Evolutionary conservation across 176 grass and related monocot species (phyloP).

Genomic region (Phyllostachys edulis): DNA sequence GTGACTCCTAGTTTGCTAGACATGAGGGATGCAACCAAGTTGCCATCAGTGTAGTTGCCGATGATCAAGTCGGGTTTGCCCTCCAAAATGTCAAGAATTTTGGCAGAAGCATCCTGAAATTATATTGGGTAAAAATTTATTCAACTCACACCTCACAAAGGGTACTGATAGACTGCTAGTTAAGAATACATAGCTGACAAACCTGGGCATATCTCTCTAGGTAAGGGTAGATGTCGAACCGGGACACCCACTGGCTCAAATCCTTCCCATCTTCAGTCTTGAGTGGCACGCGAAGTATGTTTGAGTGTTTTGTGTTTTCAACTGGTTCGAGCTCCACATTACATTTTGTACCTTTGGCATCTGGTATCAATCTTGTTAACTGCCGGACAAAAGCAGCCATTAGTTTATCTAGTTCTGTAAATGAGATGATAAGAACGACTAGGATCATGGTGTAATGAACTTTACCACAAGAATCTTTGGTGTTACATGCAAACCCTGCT

Average conservation of each 20-base stretch:
- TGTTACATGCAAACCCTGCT: slow-evolving; percentile 69
- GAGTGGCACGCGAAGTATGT: slow-evolving; percentile 88
- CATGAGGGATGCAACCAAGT: slow-evolving; percentile 86
- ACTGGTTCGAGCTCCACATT: slow-evolving; percentile 87
- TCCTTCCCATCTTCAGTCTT: slow-evolving; percentile 60
- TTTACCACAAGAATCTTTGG: slow-evolving; percentile 96
- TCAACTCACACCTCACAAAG: no score
- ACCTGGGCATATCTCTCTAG: slow-evolving; percentile 97
- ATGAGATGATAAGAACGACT: background rate
- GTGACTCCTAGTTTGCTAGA: slow-evolving; percentile 82
- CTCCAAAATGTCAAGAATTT: slow-evolving; percentile 71
- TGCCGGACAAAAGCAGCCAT: slow-evolving; percentile 17
- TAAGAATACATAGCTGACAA: background rate
- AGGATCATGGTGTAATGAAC: slow-evolving; percentile 1
- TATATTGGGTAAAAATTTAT: no score
- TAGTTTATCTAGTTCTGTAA: background rate
- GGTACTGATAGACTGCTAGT: no score
- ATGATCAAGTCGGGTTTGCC: slow-evolving; percentile 95
- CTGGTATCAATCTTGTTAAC: slow-evolving; percentile 96
- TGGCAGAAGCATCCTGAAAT: slow-evolving; percentile 63
- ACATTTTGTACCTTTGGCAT: slow-evolving; percentile 89
- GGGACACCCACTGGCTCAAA: slow-evolving; percentile 73
- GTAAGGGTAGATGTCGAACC: slow-evolving; percentile 94
- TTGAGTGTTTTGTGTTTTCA: slow-evolving; percentile 62
- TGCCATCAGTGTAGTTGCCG: slow-evolving; percentile 95